Percentiles rank a stretch among this genome's conserved stretches.
These are phyloP conservation scores for Saksenaea vasiformis DNA, from an alignment of 371 early-diverging fungal species.

Conservation along the genomic window DNA sequence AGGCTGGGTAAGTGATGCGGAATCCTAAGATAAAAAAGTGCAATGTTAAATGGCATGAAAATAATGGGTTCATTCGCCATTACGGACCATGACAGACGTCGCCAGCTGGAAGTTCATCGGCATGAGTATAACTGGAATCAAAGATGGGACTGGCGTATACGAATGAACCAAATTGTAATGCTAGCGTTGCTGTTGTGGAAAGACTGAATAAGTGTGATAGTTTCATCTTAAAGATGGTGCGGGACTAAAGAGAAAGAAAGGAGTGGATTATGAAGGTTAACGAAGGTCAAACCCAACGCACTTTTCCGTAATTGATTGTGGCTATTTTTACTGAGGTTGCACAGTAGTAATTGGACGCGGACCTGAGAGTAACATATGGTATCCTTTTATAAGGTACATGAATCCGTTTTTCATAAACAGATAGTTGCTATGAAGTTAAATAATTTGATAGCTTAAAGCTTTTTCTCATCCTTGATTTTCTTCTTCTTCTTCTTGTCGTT, in stretches of 20 bases:
- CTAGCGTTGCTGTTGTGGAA: not conserved
- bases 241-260: not conserved
- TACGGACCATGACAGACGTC: not conserved
- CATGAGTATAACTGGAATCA: not conserved
- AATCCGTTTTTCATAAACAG: not conserved
- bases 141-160: not conserved
- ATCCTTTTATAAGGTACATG: not conserved
- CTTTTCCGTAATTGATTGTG: constrained; percentile 5
- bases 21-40: not conserved
- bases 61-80: not conserved
- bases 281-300: not conserved
- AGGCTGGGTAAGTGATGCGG: not conserved
- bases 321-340: not conserved
- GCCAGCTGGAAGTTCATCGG: not conserved
- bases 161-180: not conserved
- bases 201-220: not conserved
- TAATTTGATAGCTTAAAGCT: not conserved
- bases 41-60: not conserved
- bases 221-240: not conserved
- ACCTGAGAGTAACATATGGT: not conserved
- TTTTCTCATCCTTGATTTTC: not conserved
- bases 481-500: no score
- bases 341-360: constrained; percentile 2
- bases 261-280: not conserved
- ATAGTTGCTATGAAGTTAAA: not conserved